Conservation (phyloP, 331 rosid genomes). For the Acacia pycnantha region DNA sequence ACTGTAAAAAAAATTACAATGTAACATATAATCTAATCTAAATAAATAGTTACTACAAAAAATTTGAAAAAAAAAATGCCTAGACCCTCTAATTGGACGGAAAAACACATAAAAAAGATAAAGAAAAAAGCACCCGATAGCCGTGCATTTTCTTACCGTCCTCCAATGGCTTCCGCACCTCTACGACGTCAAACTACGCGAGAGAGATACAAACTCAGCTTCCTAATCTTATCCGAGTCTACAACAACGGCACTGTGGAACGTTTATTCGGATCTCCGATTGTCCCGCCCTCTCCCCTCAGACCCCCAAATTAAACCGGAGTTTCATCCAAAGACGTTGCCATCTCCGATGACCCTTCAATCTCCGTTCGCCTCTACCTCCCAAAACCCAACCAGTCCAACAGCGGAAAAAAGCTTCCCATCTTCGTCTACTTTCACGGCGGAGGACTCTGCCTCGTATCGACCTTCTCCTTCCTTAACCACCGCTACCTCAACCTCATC, state of each 20-base stretch:
- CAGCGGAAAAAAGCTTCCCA: slow-evolving; percentile 34
- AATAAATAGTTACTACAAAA: too few relatives aligned
- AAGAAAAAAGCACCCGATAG: too few relatives aligned
- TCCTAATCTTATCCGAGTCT: neutral
- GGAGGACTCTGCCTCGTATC: slow-evolving; percentile 61
- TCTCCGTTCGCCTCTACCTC: slow-evolving; percentile 48
- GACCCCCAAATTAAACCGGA: neutral
- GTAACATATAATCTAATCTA: too few relatives aligned
- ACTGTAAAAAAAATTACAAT: too few relatives aligned
- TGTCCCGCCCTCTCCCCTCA: neutral
- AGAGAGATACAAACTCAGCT: neutral
- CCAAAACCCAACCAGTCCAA: slow-evolving; percentile 31
- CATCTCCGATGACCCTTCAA: slow-evolving; percentile 43
- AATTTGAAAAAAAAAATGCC: too few relatives aligned
- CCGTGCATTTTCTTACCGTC: neutral
- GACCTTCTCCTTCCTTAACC: slow-evolving; percentile 59
- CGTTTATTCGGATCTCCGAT: neutral
- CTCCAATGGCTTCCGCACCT: neutral
- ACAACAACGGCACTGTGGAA: neutral
- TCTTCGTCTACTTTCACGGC: slow-evolving; percentile 64
- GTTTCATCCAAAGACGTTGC: neutral
- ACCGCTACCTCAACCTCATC: slow-evolving; percentile 44
- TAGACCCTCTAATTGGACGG: too few relatives aligned
- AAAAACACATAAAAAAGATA: too few relatives aligned
- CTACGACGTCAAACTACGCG: neutral